Percentiles rank a stretch among this genome's conserved stretches.
These are phyloP conservation scores for Venturiaceae sp. DNA, from an alignment of 2,329 filamentous ascomycete genomes.

Conservation along the genomic window DNA sequence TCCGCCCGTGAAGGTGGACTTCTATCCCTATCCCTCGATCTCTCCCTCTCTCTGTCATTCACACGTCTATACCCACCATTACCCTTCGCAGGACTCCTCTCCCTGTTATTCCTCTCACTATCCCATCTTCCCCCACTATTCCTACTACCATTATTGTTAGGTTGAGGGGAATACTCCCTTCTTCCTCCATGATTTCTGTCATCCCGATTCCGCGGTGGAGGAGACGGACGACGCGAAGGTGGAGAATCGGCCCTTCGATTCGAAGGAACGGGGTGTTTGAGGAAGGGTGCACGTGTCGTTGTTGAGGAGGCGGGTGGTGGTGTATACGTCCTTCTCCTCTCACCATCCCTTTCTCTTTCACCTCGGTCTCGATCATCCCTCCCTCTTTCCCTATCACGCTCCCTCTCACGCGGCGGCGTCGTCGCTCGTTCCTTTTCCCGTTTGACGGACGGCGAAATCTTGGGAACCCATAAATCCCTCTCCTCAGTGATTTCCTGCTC, in stretches of 20 bases:
- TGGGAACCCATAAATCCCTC: neutral
- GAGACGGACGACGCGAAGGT: neutral
- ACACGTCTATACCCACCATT: conserved; percentile 17
- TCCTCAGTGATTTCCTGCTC: neutral
- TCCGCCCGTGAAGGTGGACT: neutral
- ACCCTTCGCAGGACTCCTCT: conserved; percentile 10
- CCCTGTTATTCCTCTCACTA: conserved; percentile 17
- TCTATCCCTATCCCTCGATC: conserved; percentile 13
- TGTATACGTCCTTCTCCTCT: conserved; percentile 16
- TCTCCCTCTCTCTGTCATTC: conserved; percentile 15
- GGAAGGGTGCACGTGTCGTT: neutral
- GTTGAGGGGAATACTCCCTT: conserved; percentile 6
- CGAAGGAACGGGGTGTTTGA: neutral
- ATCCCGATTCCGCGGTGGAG: neutral
- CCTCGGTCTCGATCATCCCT: conserved; percentile 11
- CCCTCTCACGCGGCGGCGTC: conserved; percentile 8
- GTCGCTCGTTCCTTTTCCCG: neutral
- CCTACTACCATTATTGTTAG: neutral
- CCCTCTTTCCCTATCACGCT: conserved; percentile 16
- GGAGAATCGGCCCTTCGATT: neutral
- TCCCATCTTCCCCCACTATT: conserved; percentile 18
- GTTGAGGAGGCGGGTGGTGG: neutral
- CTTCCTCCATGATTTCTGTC: conserved; percentile 13
- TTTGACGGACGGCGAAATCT: neutral
- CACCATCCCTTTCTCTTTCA: conserved; percentile 14